Evolutionary conservation across 306 rosid genomes (phyloP), one percentile per base, ranked within the genome.

Genomic region (Medicago lupulina): DNA sequence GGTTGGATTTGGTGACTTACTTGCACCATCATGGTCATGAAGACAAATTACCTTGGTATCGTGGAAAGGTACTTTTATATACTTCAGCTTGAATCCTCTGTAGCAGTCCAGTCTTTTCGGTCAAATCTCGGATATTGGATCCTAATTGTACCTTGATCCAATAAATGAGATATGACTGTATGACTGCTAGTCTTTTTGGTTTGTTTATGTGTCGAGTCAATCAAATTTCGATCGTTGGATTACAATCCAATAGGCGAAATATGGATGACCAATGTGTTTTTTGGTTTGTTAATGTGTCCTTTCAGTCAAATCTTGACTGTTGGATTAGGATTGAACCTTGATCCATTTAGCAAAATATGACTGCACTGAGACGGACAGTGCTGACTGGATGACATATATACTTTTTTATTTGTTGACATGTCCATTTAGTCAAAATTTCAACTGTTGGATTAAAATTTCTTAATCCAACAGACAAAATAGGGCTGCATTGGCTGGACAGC

Each of bases 21-120:
- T 77, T 96, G 84, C 99, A 96, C 70, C 99, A 96, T 77, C 99
- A 96, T 54, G 99, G 99, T 51, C 98, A 96, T 47, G 97, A 88
- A 60, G 98, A 96, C 59, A 96, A 92, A 61, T 85, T 96, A 79
- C 99, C 99, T 6, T 96, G 99, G 99, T 96, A 89, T 58, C 97
- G 99, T 25, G 98, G 99, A 78, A 83, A 96, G 98, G 99, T 96
- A 81, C 6, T 2, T 19, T 76, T 15, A 61, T 8, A 31, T 61
- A 1, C 19, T 61, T 17, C 2, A 8, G 15, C 44, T 16, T 15
- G 2, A 9, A 28, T 59, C 16, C 2, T 59, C 5, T 25, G 10
- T 31, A 12, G 65, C 2, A 53, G 25, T 53, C 12, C 18, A 53
- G n/a, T 57, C 9, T 31, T 0, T 57, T 18, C n/a, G 11, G n/a